Evolutionary conservation across 129 eudicot species (phyloP), one percentile per base, ranked within the genome.

Genomic region (Ambrosia trifida): DNA sequence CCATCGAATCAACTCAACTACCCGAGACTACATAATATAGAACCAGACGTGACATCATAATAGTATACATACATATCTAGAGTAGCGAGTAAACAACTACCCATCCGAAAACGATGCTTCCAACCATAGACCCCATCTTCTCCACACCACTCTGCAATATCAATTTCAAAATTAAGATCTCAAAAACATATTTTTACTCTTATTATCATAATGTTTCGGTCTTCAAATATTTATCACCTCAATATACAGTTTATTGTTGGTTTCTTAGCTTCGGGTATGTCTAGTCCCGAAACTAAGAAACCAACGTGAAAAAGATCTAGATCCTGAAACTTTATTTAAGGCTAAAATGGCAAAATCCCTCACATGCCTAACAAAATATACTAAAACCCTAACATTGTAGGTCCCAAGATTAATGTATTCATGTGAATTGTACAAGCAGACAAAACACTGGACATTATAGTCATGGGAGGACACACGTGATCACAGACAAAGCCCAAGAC

Each of bases 61-160:
- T 30, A 70, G 58, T 43, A 43, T 63, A 31, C 77, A 43, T 63
- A 31, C 77, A 70, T 51, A 32, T 74, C 84, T 76, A 83, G 60
- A 80, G 57, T 36, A 88, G 75, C 54, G 76, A 76, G 77, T 62
- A 73, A 46, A 70, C 76, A 40, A 88, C 73, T 70, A 73, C 86
- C 51, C 68, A 70, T 68, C 88, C 90, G 24, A 83, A 49, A 47
- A 86, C 78, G 16, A 81, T 24, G 85, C 86, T 83, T 13, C 80
- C 85, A 30, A 64, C 72, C 84, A 69, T 76, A 2, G 85, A 74
- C 66, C 79, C 76, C 53, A 78, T 77, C 85, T 78, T 83, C 72
- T 78, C 79, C 56, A 36, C 88, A 31, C 95, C 89, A 50, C 89
- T 85, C 89, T 85, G 86, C 67, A 82, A 76, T 28, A 13, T 51